Conservation (phyloP, 2,329 filamentous ascomycete genomes). For the Blastomyces gilchristii region DNA sequence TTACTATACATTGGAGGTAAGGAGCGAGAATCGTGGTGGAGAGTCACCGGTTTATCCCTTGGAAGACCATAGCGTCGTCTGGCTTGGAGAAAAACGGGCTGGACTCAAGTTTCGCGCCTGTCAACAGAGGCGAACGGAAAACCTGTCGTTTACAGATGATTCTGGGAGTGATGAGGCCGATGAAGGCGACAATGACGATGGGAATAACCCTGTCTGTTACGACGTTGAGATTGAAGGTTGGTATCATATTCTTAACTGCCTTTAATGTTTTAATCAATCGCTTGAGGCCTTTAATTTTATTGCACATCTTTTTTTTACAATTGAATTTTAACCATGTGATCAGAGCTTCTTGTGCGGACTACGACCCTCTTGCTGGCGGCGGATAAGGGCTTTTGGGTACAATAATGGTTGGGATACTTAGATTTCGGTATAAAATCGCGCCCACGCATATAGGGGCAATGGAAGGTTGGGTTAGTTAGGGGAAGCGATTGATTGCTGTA, state of each 20-base stretch:
- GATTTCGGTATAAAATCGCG: background rate
- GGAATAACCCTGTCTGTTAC: constrained; percentile 60
- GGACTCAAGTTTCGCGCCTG: constrained; percentile 59
- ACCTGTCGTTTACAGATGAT: constrained; percentile 35
- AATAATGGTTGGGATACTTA: background rate
- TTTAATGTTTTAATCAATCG: background rate
- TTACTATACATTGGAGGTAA: background rate
- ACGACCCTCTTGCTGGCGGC: background rate
- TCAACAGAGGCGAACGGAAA: constrained; percentile 28
- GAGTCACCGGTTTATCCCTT: constrained; percentile 13
- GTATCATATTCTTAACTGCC: constrained; percentile 16
- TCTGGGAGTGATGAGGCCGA: constrained; percentile 39
- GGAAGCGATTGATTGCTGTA: too few relatives aligned
- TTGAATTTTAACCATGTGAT: background rate
- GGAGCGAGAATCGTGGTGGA: constrained; percentile 20
- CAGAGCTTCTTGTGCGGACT: constrained; percentile 5
- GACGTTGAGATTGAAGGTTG: constrained; percentile 62
- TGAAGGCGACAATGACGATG: constrained; percentile 26
- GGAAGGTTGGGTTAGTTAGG: too few relatives aligned
- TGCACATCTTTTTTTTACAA: background rate
- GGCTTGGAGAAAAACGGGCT: constrained; percentile 55
- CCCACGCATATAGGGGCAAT: background rate
- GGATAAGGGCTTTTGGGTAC: background rate
- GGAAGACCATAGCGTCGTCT: constrained; percentile 46
- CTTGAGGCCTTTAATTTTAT: background rate